These are phyloP conservation scores for Trichoderma sp. DNA, from an alignment of 2,329 filamentous ascomycete species.

Conservation along the genomic window DNA sequence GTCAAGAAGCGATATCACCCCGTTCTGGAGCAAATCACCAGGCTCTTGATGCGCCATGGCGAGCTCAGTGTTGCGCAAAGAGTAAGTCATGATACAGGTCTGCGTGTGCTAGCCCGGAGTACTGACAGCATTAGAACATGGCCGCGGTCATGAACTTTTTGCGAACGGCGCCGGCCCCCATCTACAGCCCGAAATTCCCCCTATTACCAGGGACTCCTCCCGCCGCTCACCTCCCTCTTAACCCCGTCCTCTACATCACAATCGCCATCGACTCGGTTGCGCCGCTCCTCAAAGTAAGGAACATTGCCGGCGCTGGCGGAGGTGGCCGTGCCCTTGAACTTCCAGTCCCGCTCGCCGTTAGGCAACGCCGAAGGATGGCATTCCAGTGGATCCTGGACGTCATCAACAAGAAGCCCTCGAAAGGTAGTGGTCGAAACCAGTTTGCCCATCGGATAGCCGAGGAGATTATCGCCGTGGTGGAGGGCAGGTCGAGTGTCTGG, in stretches of 20 bases:
- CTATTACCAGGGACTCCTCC: constrained; percentile 76
- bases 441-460: constrained; percentile 78
- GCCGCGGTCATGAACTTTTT: constrained; percentile 77
- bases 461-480: constrained; percentile 82
- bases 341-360: constrained; percentile 69
- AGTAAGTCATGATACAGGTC: constrained; percentile 48
- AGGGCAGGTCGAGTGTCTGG: constrained; percentile 82
- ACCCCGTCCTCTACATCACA: constrained; percentile 85
- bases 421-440: constrained; percentile 66
- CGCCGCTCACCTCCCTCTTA: constrained; percentile 74
- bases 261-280: constrained; percentile 90
- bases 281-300: constrained; percentile 76
- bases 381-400: constrained; percentile 86
- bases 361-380: constrained; percentile 74
- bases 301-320: constrained; percentile 73
- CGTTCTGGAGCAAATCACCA: constrained; percentile 81
- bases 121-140: constrained; percentile 64
- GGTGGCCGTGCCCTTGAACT: constrained; percentile 82
- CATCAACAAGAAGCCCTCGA: constrained; percentile 73
- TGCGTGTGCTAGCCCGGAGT: neutral
- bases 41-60: constrained; percentile 85
- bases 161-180: constrained; percentile 78
- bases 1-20: constrained; percentile 82
- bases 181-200: constrained; percentile 65
- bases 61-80: constrained; percentile 87